phyloP scores from a whole-genome alignment of 768 basidiomycete genomes.

The Boletus bicolor region DNA sequence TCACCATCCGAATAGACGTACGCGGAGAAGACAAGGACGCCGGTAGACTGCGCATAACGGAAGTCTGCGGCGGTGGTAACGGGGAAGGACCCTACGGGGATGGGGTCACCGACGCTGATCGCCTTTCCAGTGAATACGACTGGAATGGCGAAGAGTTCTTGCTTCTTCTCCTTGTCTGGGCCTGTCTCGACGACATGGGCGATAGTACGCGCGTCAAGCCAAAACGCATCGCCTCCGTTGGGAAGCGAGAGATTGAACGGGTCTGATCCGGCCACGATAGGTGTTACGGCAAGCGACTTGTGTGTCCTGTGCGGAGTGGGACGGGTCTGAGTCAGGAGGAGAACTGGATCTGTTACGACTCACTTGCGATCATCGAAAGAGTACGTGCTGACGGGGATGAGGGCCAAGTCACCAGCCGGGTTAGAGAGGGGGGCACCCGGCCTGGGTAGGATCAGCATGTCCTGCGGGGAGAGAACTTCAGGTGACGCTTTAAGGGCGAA shows the following conservation, averaged over 20 bases:
- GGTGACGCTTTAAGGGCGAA: slow-evolving; percentile 59
- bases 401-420: slow-evolving; percentile 60
- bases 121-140: slow-evolving; percentile 41
- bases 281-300: slow-evolving; percentile 62
- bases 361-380: slow-evolving; percentile 74
- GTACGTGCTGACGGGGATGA: slow-evolving; percentile 65
- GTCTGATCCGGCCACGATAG: slow-evolving; percentile 49
- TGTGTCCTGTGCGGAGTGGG: slow-evolving; percentile 49
- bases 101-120: slow-evolving; percentile 36
- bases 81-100: slow-evolving; percentile 61
- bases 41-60: slow-evolving; percentile 53
- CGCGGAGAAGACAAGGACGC: slow-evolving; percentile 80
- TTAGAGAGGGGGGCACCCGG: slow-evolving; percentile 69
- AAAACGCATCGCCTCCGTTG: slow-evolving; percentile 74
- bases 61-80: slow-evolving; percentile 69
- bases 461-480: slow-evolving; percentile 65
- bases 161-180: slow-evolving; percentile 45
- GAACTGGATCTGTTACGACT: slow-evolving; percentile 22
- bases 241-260: slow-evolving; percentile 58
- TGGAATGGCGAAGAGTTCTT: slow-evolving; percentile 59
- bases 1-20: slow-evolving; percentile 76
- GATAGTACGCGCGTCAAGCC: slow-evolving; percentile 70
- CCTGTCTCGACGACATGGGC: slow-evolving; percentile 58
- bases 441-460: slow-evolving; percentile 66
- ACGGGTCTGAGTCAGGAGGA: neutral